phyloP scores from a whole-genome alignment of 1,139 yeast genomes.

The Saccharomyces hybrid region DNA sequence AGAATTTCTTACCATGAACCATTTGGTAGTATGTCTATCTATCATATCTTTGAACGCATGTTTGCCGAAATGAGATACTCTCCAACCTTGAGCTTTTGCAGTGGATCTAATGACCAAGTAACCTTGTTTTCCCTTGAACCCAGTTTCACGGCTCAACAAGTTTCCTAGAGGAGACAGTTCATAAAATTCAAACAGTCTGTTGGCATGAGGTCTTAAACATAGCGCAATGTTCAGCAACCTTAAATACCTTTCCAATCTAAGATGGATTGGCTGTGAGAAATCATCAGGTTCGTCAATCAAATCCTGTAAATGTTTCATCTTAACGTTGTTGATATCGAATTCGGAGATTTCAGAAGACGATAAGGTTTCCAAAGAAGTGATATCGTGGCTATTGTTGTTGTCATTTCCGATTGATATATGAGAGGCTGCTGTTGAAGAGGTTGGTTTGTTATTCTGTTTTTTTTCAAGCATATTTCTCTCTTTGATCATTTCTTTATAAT shows the following conservation, averaged over 20 bases:
- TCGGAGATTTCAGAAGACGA: conserved; percentile 8
- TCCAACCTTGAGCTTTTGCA: conserved; percentile 89
- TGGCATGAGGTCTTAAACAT: conserved; percentile 71
- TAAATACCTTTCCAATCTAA: conserved; percentile 52
- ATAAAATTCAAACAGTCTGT: conserved; percentile 72
- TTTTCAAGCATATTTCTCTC: background rate
- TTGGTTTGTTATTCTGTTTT: background rate
- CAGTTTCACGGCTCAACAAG: conserved; percentile 71
- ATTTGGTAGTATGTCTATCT: conserved; percentile 80
- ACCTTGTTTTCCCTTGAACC: conserved; percentile 86
- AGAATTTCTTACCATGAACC: conserved; percentile 82
- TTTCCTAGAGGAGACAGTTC: conserved; percentile 87
- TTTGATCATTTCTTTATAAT: conserved; percentile 15
- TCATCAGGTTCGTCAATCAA: conserved; percentile 27
- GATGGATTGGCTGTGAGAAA: conserved; percentile 23
- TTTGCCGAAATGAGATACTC: conserved; percentile 80
- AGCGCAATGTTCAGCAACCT: conserved; percentile 50
- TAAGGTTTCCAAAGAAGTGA: conserved; percentile 1
- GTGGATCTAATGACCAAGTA: conserved; percentile 69
- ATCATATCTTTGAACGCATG: conserved; percentile 79
- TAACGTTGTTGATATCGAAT: conserved; percentile 19
- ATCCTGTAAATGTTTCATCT: conserved; percentile 28
- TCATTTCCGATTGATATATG: background rate
- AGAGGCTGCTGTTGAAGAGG: conserved; percentile 1
- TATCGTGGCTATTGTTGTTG: background rate